Percentiles rank a stretch among this genome's conserved stretches.
These are phyloP conservation scores for Pythium scleroteichum DNA, from an alignment of 352 stramenopile genomes.

Conservation along the genomic window DNA sequence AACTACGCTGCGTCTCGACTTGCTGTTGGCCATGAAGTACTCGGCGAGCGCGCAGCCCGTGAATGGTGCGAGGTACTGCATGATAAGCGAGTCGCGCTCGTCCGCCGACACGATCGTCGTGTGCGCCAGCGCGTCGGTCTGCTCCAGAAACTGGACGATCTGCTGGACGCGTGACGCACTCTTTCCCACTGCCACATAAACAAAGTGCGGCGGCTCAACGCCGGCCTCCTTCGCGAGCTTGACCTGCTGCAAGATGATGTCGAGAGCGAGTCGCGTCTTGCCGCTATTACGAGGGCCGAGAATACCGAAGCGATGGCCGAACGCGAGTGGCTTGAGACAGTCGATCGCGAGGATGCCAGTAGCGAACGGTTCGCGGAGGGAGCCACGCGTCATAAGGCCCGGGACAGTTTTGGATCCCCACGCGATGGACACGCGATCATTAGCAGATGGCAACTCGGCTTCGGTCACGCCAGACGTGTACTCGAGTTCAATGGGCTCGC, in stretches of 20 bases:
- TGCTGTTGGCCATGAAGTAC: constrained; percentile 60
- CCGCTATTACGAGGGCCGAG: constrained; percentile 67
- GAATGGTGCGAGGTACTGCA: constrained; percentile 85
- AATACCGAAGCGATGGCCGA: constrained; percentile 67
- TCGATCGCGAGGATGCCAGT: constrained; percentile 75
- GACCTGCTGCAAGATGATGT: constrained; percentile 70
- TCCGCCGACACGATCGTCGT: constrained; percentile 70
- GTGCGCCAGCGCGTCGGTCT: constrained; percentile 44
- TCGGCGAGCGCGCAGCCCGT: constrained; percentile 72
- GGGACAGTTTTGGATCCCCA: constrained; percentile 68
- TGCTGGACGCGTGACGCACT: constrained; percentile 55
- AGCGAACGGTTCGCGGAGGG: constrained; percentile 51
- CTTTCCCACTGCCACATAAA: constrained; percentile 80
- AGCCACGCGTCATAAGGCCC: constrained; percentile 53
- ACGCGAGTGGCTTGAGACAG: constrained; percentile 74
- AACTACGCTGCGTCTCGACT: constrained; percentile 56
- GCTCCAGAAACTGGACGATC: constrained; percentile 55
- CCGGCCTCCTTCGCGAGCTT: constrained; percentile 25
- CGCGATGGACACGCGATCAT: constrained; percentile 43
- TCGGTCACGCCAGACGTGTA: constrained; percentile 5
- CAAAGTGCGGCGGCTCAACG: constrained; percentile 59
- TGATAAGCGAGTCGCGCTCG: constrained; percentile 66
- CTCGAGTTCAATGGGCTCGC: constrained; percentile 34
- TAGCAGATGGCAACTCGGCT: constrained; percentile 13
- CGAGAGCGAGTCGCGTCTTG: constrained; percentile 69